A percentile compares a stretch with the other conserved stretches of the same genome.
These are phyloP conservation scores for Yamadazyma olivae DNA, from an alignment of 805 yeast species.

Conservation along the genomic window DNA sequence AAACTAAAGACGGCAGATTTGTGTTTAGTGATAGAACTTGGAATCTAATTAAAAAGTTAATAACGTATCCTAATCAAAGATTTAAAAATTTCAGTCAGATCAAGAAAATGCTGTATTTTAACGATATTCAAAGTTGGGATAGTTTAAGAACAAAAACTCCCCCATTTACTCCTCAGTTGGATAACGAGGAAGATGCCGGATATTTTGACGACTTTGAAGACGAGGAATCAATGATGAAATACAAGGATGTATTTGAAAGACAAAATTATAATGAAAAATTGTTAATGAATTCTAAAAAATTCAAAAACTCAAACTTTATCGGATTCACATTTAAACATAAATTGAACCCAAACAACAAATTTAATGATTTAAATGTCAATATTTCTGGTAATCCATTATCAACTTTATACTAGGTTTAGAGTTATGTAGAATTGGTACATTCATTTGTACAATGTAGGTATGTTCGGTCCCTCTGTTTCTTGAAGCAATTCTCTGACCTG, in stretches of 20 bases:
- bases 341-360: slow-evolving; percentile 51
- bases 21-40: slow-evolving; percentile 97
- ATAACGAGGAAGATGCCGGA: slow-evolving; percentile 97
- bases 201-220: slow-evolving; percentile 96
- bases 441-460: background rate
- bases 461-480: too few relatives aligned
- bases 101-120: slow-evolving; percentile 73
- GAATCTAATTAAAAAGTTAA: slow-evolving; percentile 76
- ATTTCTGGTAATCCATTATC: slow-evolving; percentile 38
- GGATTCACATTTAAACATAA: slow-evolving; percentile 96
- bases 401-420: slow-evolving; percentile 30
- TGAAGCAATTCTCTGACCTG: background rate
- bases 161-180: slow-evolving; percentile 95
- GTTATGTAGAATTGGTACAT: background rate
- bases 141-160: slow-evolving; percentile 69
- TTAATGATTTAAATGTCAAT: slow-evolving; percentile 17
- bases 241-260: slow-evolving; percentile 94
- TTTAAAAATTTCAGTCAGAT: slow-evolving; percentile 79
- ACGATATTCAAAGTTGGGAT: slow-evolving; percentile 73
- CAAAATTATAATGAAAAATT: slow-evolving; percentile 79
- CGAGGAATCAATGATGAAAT: slow-evolving; percentile 95
- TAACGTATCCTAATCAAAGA: slow-evolving; percentile 76
- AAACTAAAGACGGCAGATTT: slow-evolving; percentile 83
- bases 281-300: slow-evolving; percentile 46
- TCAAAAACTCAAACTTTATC: slow-evolving; percentile 61